Evolutionary conservation across 257 asterid genomes (phyloP), one percentile per base, ranked within the genome.

Genomic region (Solanum ahanhuiri): DNA sequence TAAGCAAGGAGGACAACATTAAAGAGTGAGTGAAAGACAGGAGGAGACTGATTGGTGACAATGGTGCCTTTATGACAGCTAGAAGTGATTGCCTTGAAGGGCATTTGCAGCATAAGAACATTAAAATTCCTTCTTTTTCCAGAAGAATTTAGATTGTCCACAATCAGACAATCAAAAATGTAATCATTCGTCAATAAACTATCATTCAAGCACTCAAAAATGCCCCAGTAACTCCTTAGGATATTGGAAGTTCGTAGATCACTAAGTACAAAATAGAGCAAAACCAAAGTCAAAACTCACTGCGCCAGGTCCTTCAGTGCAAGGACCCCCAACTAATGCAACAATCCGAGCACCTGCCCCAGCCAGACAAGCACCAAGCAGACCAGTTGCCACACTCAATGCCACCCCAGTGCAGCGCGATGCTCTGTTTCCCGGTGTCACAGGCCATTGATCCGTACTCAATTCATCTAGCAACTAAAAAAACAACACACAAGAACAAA

Each of bases 241-340:
- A 18, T 34, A 71, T 8, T 71, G 25, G 41, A 70, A 70, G n/a
- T 71, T 8, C 1, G 2, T 71, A 71, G 79, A 71, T 18, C 23
- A 33, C 45, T 71, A 45, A 35, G 31, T 6, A 66, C 45, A 69
- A 25, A 33, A 82, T 3, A 4, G 81, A 83, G 69, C 73, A 67
- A 79, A 23, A 66, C 66, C 57, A 88, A 83, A 86, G 85, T 85
- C 45, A 88, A 89, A 88, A 81, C 89, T 93, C 95, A 97, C 99
- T 93, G 93, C 92, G 87, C 99, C 99, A 43, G 99, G 98, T 81
- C 99, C 99, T 91, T 95, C 98, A 0, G 99, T 97, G 89, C 99
- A 95, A 57, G 99, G 99, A 85, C 99, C 99, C 66, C 99, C 99
- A 10, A 97, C 98, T 86, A 97, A 92, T 81, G 96, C 93, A 73